Percentiles rank a stretch among this genome's conserved stretches.
phyloP scores from a whole-genome alignment of 306 rosid genomes.

The Prosopis cineraria region DNA sequence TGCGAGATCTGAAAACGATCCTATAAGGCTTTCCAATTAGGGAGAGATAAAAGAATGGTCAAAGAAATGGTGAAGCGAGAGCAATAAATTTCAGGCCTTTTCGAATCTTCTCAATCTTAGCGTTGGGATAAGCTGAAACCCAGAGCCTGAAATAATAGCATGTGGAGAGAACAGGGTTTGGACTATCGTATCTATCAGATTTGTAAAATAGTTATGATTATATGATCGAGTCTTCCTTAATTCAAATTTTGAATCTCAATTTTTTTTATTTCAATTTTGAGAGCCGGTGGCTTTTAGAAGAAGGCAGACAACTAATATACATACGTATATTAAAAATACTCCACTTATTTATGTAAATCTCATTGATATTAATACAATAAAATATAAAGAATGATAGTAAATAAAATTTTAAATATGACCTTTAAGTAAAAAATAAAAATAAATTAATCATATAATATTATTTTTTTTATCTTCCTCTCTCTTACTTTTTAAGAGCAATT shows the following conservation, averaged over 20 bases:
- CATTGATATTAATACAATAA: too few species aligned
- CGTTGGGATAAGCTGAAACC: slow-evolving; percentile 25
- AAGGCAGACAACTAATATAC: too few species aligned
- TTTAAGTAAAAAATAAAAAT: too few species aligned
- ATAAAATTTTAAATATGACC: too few species aligned
- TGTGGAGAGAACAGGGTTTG: neutral
- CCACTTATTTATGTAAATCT: too few species aligned
- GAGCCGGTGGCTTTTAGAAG: too few species aligned
- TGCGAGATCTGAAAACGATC: slow-evolving; percentile 45
- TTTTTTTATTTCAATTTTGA: neutral
- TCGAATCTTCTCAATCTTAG: slow-evolving; percentile 25
- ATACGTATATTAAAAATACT: too few species aligned
- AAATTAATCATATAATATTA: too few species aligned
- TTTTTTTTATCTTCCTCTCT: too few species aligned
- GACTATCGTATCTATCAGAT: slow-evolving; percentile 22
- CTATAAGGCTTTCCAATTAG: slow-evolving; percentile 39
- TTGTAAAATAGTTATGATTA: neutral
- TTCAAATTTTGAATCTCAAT: slow-evolving; percentile 45
- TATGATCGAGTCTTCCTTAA: neutral
- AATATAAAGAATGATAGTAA: too few species aligned
- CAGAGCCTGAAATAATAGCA: slow-evolving; percentile 11
- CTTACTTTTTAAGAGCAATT: too few species aligned
- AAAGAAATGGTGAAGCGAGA: slow-evolving; percentile 32
- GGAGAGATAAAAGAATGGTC: slow-evolving; percentile 35
- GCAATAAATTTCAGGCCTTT: slow-evolving; percentile 38